Evolutionary conservation across 208 protist genomes (phyloP).

Genomic region (Naegleria lovaniensis): DNA sequence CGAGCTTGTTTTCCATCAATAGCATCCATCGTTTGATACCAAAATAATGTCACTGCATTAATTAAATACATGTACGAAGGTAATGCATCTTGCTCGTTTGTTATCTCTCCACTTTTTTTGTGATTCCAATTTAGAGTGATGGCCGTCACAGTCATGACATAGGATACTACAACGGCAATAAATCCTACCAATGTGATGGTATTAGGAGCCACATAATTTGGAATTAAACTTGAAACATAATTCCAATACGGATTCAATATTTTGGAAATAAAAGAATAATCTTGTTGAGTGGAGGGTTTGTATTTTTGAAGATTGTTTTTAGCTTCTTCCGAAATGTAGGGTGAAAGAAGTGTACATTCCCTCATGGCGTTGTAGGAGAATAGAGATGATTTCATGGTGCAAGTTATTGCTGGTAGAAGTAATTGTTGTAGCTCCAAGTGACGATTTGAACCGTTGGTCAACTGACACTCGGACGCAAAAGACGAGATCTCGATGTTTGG

Average conservation of each 20-base stretch:
- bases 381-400: no score
- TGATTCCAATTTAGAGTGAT: no score
- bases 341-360: neutral
- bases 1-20: slow-evolving; percentile 90
- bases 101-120: neutral
- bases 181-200: neutral
- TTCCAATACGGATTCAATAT: slow-evolving; percentile 12
- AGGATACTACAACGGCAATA: neutral
- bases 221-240: neutral
- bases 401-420: no score
- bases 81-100: neutral
- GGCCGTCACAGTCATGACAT: neutral
- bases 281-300: neutral
- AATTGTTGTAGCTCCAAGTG: no score
- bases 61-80: slow-evolving; percentile 56
- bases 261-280: slow-evolving; percentile 1
- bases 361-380: no score
- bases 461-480: no score
- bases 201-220: neutral
- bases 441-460: no score
- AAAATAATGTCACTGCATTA: slow-evolving; percentile 58
- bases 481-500: no score
- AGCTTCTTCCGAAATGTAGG: neutral
- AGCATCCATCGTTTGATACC: slow-evolving; percentile 85
- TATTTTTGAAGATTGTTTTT: neutral